Base-by-base conservation (phyloP, 108 stramenopile species). In the Fistulifera solaris region DNA sequence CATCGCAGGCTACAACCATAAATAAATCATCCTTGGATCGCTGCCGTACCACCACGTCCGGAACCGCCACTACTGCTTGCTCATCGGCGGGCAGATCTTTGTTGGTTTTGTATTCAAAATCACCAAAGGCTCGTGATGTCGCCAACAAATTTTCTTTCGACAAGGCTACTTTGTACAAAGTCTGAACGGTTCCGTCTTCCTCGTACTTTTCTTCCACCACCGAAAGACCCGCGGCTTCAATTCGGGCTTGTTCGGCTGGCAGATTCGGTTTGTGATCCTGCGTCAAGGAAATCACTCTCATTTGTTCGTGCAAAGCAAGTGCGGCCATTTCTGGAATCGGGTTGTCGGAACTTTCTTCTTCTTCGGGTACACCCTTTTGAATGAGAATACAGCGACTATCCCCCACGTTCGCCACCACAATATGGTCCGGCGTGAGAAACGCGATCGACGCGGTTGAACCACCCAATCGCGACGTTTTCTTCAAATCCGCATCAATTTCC, bases 241-340 rank as follows among this genome's bases (percentile, higher is more conserved):
- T 92, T 12, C 91, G 73, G 1, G 54, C 75, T 46, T 70, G 60
- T 65, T 96, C 96, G 15, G 40, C 58, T 10, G 80, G 78, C 2
- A 86, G 58, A 56, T 73, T 47, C 24, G 97, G 94, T 65, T 96
- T 96, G 80, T 98, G 97, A 74, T 98, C 97, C n/a, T 81, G 61
- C 5, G 84, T 83, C 27, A 98, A 57, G 49, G 77, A 56, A 22
- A 71, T 42, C 40, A 73, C 66, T 35, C 56, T 47, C 8, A 73
- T 43, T 23, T 16, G 42, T 23, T 19, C 31, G 31, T 35, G 31
- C 31, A 35, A 35, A 8, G 31, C 3, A 8, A 48, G 59, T 48
- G 1, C 25, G 38, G 18, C 46, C 26, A 15, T 59, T 40, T 41
- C 63, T 38, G 27, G 50, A 46, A 38, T 52, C 38, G 7, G 38